A percentile compares a stretch with the other conserved stretches of the same genome.
Conservation (phyloP, 2,329 filamentous ascomycete genomes). For the Corynespora cassiicola region DNA sequence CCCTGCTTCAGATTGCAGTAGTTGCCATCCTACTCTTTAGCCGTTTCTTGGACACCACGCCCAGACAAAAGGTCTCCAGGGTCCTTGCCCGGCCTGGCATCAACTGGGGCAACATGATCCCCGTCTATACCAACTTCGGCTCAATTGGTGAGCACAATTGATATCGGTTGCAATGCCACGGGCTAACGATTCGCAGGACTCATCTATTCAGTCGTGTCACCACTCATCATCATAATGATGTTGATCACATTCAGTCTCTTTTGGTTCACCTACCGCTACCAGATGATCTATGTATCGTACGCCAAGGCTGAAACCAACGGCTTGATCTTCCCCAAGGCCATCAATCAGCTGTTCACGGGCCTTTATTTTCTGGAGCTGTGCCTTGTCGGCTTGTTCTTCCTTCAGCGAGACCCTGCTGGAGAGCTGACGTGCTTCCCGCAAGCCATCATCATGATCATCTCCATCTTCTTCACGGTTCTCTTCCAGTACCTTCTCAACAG, state of each 20-base stretch:
- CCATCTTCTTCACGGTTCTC: slow-evolving; percentile 71
- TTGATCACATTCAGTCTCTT: slow-evolving; percentile 89
- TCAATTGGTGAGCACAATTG: slow-evolving; percentile 70
- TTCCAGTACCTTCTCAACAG: slow-evolving; percentile 84
- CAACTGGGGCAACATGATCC: slow-evolving; percentile 93
- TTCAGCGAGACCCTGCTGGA: slow-evolving; percentile 66
- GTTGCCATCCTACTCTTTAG: slow-evolving; percentile 81
- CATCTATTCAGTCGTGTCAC: slow-evolving; percentile 87
- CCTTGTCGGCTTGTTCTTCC: slow-evolving; percentile 87
- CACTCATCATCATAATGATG: slow-evolving; percentile 90
- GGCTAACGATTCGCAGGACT: slow-evolving; percentile 54
- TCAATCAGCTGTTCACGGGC: slow-evolving; percentile 95
- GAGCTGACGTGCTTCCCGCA: slow-evolving; percentile 72
- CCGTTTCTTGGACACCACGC: slow-evolving; percentile 82
- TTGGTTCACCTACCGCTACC: slow-evolving; percentile 96
- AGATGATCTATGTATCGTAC: slow-evolving; percentile 91
- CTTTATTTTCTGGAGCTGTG: slow-evolving; percentile 94
- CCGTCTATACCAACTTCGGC: slow-evolving; percentile 94
- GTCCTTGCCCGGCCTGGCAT: slow-evolving; percentile 80
- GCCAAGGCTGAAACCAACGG: slow-evolving; percentile 92
- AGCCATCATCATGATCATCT: slow-evolving; percentile 83
- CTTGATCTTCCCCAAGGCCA: slow-evolving; percentile 86
- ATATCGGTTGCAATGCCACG: neutral
- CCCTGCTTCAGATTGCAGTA: slow-evolving; percentile 81
- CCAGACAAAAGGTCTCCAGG: slow-evolving; percentile 80